Evolutionary conservation across 139 green algal genomes (phyloP).

Genomic region (Haematococcus lacustris): DNA sequence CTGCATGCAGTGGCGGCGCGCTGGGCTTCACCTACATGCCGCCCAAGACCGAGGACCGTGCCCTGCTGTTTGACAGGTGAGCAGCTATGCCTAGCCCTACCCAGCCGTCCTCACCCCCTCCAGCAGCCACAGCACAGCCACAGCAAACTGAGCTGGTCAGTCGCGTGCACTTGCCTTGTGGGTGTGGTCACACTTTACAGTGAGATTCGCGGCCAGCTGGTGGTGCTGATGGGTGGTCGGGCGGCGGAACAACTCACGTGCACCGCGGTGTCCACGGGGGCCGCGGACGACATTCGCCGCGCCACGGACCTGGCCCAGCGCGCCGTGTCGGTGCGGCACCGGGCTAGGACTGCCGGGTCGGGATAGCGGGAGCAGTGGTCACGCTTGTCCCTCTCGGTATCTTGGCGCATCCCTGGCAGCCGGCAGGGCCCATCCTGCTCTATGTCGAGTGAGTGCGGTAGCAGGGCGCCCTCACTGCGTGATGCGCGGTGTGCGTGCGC

Average conservation of each 20-base stretch:
- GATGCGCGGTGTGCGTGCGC: neutral
- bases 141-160: too few species aligned
- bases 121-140: too few species aligned
- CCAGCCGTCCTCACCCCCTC: too few species aligned
- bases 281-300: conserved; percentile 80
- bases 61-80: conserved; percentile 73
- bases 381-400: neutral
- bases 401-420: neutral
- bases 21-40: conserved; percentile 70
- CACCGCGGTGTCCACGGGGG: conserved; percentile 33
- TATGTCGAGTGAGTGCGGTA: neutral
- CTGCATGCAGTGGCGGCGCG: conserved; percentile 47
- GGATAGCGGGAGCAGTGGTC: neutral
- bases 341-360: too few species aligned
- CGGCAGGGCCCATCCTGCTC: neutral
- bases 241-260: conserved; percentile 81
- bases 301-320: conserved; percentile 79
- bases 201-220: conserved; percentile 80
- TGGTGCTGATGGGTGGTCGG: conserved; percentile 81
- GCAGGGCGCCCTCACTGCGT: neutral
- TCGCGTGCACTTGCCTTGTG: too few species aligned
- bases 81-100: too few species aligned
- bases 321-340: conserved; percentile 19
- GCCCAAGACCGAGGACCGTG: conserved; percentile 67
- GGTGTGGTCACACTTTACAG: too few species aligned